Percentiles rank a stretch among this genome's conserved stretches.
phyloP scores from a whole-genome alignment of 345 rosid species.

The Leavenworthia alabamica region DNA sequence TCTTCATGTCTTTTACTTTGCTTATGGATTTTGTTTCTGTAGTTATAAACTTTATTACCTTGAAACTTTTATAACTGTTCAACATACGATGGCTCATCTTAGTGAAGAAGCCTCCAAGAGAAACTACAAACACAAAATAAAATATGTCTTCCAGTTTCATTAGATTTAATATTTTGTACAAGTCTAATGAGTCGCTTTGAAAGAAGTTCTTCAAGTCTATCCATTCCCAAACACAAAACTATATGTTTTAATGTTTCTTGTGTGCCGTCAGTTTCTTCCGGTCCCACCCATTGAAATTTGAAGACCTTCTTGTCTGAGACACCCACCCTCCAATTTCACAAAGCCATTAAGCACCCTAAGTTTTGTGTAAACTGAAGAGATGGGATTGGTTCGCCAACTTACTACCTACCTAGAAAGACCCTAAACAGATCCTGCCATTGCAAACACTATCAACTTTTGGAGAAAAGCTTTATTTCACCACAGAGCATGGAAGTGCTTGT shows the following conservation, averaged over 20 bases:
- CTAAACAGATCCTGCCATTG: not conserved
- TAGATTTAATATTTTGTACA: slow-evolving; percentile 9
- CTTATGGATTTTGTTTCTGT: slow-evolving; percentile 3
- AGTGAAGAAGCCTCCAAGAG: too few relatives aligned
- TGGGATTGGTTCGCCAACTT: not conserved
- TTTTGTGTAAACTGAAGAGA: not conserved
- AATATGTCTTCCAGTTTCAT: too few relatives aligned
- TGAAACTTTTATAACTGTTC: not conserved
- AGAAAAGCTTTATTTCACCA: not conserved
- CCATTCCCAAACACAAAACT: not conserved
- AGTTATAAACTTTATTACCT: not conserved
- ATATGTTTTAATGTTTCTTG: not conserved
- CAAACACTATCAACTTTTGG: not conserved
- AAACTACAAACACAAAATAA: too few relatives aligned
- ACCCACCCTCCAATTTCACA: not conserved
- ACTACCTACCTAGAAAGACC: not conserved
- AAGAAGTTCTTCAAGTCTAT: not conserved
- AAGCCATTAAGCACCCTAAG: not conserved
- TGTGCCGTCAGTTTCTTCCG: not conserved
- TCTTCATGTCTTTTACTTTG: not conserved
- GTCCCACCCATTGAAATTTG: not conserved
- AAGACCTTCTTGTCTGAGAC: not conserved
- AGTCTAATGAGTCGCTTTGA: slow-evolving; percentile 16
- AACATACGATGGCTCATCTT: slow-evolving; percentile 1
- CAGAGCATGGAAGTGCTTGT: not conserved